These are phyloP conservation scores for Erigeron philadelphicus DNA, from an alignment of 140 eudicot genomes.

Conservation along the genomic window DNA sequence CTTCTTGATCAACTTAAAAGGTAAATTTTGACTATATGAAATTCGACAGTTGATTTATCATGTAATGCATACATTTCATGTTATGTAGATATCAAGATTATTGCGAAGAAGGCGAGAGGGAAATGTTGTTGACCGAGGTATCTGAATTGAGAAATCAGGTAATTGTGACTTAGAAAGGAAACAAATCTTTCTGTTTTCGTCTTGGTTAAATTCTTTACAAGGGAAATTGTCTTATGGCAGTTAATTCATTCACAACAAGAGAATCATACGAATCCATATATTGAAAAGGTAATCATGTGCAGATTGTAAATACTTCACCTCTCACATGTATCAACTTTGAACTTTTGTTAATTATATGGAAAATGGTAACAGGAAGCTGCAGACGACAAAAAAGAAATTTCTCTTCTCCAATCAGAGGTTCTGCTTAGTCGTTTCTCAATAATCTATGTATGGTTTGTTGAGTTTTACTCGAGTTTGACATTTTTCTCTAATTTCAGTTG, in stretches of 20 bases:
- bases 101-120: conserved; percentile 93
- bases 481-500: conserved; percentile 38
- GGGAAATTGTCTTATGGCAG: conserved; percentile 29
- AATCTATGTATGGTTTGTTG: neutral
- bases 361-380: conserved; percentile 45
- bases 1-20: conserved; percentile 76
- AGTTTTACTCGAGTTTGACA: conserved; percentile 5
- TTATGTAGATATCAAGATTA: conserved; percentile 65
- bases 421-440: conserved; percentile 13
- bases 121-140: conserved; percentile 65
- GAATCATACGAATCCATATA: conserved; percentile 28
- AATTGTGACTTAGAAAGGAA: neutral
- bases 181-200: neutral
- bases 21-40: conserved; percentile 25
- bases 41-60: neutral
- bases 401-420: conserved; percentile 57
- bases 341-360: conserved; percentile 4
- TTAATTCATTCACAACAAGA: conserved; percentile 44
- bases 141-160: conserved; percentile 88
- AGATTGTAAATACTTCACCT: conserved; percentile 14
- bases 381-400: conserved; percentile 33
- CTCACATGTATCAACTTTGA: conserved; percentile 5
- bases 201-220: neutral
- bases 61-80: conserved; percentile 7
- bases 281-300: conserved; percentile 37